Conservation (phyloP, 2,329 filamentous ascomycete genomes). For the Bipolaris victoriae region DNA sequence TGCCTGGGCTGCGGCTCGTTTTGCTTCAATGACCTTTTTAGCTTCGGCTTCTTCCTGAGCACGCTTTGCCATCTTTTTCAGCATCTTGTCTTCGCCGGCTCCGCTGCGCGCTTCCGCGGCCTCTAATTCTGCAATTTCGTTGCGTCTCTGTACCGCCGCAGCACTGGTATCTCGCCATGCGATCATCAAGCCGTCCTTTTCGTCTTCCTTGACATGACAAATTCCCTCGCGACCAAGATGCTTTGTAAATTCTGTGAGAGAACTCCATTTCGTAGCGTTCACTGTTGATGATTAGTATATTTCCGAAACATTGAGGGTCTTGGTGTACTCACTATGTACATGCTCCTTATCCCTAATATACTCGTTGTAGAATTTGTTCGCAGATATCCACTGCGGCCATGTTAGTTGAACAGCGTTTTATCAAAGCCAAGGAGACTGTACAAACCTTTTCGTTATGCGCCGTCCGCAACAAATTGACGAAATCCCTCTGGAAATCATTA, state of each 20-base stretch:
- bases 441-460: conserved; percentile 80
- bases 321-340: conserved; percentile 64
- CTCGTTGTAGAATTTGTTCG: conserved; percentile 95
- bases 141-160: conserved; percentile 78
- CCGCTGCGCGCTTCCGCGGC: conserved; percentile 89
- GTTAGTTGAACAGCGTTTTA: background rate
- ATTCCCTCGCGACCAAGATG: conserved; percentile 84
- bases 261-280: conserved; percentile 90
- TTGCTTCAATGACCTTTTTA: conserved; percentile 45
- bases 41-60: conserved; percentile 65
- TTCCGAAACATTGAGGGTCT: background rate
- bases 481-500: conserved; percentile 80
- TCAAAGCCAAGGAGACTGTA: background rate
- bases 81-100: conserved; percentile 81
- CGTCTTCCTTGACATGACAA: conserved; percentile 83
- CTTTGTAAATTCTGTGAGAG: conserved; percentile 88
- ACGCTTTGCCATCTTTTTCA: conserved; percentile 81
- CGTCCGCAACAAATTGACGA: conserved; percentile 76
- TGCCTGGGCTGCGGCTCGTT: conserved; percentile 54
- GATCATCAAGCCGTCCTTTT: conserved; percentile 83
- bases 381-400: conserved; percentile 65
- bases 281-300: conserved; percentile 47
- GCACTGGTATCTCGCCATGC: conserved; percentile 92
- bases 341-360: conserved; percentile 77
- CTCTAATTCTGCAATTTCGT: conserved; percentile 82